Conservation (phyloP, 2,329 filamentous ascomycete genomes). For the Colletotrichum limetticola region DNA sequence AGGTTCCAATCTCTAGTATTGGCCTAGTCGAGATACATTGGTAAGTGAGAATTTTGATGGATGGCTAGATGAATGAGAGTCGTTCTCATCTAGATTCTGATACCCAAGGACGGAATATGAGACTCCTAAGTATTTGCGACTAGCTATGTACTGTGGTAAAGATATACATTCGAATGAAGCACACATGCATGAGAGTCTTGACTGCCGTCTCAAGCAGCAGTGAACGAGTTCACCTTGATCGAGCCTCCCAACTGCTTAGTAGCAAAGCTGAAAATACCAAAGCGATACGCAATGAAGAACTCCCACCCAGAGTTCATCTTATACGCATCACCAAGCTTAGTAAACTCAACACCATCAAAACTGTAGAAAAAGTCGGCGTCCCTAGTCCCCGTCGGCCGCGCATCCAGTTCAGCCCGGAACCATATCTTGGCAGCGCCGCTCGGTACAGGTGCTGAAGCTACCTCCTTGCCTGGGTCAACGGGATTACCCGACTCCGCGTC, state of each 20-base stretch:
- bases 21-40: no score
- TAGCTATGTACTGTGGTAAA: no score
- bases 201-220: slow-evolving; percentile 10
- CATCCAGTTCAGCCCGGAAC: slow-evolving; percentile 40
- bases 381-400: slow-evolving; percentile 37
- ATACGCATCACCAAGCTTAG: slow-evolving; percentile 45
- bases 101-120: no score
- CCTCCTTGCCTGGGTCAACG: slow-evolving; percentile 34
- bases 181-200: no score
- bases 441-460: slow-evolving; percentile 38
- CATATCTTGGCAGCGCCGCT: slow-evolving; percentile 37
- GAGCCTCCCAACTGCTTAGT: slow-evolving; percentile 54
- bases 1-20: no score
- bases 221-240: slow-evolving; percentile 44
- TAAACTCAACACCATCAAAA: slow-evolving; percentile 41
- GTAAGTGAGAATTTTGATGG: no score
- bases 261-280: slow-evolving; percentile 61
- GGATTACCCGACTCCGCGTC: slow-evolving; percentile 43
- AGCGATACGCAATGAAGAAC: slow-evolving; percentile 61
- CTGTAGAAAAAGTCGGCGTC: slow-evolving; percentile 38
- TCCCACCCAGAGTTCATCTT: slow-evolving; percentile 54
- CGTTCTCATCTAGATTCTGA: no score
- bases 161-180: no score
- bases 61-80: no score
- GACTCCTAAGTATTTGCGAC: no score